Conservation (phyloP, 1,139 yeast species). For the Torulaspora globosa region DNA sequence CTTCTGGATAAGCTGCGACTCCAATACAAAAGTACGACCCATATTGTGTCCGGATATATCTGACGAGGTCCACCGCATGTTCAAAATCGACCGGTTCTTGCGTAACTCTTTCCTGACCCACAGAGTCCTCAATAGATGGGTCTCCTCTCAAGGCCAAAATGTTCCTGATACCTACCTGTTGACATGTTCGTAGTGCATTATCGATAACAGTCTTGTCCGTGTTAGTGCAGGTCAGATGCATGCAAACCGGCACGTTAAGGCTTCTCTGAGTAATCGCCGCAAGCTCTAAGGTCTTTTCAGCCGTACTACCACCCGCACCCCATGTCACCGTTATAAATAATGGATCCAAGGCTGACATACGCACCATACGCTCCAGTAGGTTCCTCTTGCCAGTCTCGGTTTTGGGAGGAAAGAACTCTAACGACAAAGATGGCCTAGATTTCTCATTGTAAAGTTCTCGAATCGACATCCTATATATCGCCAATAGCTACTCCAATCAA, state of each 20-base stretch:
- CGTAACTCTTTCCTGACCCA: constrained; percentile 16
- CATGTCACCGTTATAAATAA: constrained; percentile 89
- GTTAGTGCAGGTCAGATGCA: constrained; percentile 95
- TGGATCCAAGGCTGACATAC: constrained; percentile 82
- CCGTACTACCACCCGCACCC: constrained; percentile 98
- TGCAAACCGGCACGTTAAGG: constrained; percentile 77
- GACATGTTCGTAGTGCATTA: constrained; percentile 70
- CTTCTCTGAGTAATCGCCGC: constrained; percentile 75
- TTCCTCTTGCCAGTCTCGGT: constrained; percentile 84
- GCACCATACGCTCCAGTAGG: constrained; percentile 74
- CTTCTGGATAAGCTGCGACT: constrained; percentile 95
- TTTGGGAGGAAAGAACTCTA: constrained; percentile 97
- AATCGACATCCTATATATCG: constrained; percentile 39
- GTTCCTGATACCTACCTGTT: constrained; percentile 70
- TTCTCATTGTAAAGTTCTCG: constrained; percentile 50
- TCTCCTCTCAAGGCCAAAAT: constrained; percentile 93
- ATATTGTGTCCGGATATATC: constrained; percentile 61
- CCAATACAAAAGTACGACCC: constrained; percentile 82
- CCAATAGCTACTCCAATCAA: not conserved
- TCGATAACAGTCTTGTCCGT: constrained; percentile 76
- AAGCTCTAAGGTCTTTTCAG: constrained; percentile 77
- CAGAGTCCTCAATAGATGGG: constrained; percentile 72
- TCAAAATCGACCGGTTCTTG: constrained; percentile 47
- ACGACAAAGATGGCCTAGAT: constrained; percentile 65
- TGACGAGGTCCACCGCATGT: constrained; percentile 79